Evolutionary conservation across 306 rosid species (phyloP).

Genomic region (Quercus bicolor): DNA sequence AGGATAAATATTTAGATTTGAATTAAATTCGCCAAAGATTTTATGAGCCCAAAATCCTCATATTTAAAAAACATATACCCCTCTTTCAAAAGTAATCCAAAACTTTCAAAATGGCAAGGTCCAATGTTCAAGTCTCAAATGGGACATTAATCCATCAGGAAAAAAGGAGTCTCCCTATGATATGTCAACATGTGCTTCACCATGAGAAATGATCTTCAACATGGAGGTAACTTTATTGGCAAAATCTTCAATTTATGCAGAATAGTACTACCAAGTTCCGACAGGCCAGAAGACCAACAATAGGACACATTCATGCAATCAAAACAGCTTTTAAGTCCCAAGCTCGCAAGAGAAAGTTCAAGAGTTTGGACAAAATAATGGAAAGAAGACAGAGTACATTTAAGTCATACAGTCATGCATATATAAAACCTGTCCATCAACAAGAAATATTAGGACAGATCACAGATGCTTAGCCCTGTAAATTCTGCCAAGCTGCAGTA

Average conservation of each 20-base stretch:
- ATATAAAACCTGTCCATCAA: too few relatives aligned
- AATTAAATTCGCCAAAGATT: too few relatives aligned
- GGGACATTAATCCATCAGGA: background rate
- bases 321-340: background rate
- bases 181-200: background rate
- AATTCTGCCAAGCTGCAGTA: too few relatives aligned
- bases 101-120: too few relatives aligned
- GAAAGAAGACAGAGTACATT: background rate
- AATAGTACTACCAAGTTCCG: background rate
- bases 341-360: background rate
- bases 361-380: slow-evolving; percentile 3
- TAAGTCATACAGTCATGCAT: background rate
- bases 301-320: background rate
- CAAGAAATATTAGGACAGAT: too few relatives aligned
- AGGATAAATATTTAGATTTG: too few relatives aligned
- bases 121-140: too few relatives aligned
- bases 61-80: too few relatives aligned
- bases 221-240: background rate
- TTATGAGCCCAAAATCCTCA: too few relatives aligned
- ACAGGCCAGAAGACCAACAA: background rate
- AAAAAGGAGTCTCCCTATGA: background rate
- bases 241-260: background rate
- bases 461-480: too few relatives aligned
- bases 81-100: too few relatives aligned
- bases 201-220: background rate